Evolutionary conservation across 2,329 filamentous ascomycete genomes (phyloP).

Genomic region (Sarocladium brachiariae): DNA sequence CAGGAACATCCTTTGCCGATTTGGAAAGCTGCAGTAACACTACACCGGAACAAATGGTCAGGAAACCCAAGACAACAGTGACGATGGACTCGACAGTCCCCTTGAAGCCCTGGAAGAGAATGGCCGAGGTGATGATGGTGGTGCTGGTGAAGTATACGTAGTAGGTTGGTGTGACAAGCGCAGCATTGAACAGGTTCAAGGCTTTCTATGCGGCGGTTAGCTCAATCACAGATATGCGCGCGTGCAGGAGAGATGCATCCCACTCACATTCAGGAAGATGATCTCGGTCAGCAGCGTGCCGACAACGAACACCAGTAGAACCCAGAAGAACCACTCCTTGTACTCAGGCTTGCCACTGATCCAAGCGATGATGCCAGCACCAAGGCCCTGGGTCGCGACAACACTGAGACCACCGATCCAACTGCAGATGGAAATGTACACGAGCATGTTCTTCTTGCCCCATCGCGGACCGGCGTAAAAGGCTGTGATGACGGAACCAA

Average conservation of each 20-base stretch:
- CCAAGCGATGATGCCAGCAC: constrained; percentile 63
- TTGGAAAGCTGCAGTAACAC: constrained; percentile 94
- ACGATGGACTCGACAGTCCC: constrained; percentile 73
- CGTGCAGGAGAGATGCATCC: too few species aligned
- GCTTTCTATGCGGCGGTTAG: constrained; percentile 71
- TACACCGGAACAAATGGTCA: constrained; percentile 89
- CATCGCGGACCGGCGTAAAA: constrained; percentile 80
- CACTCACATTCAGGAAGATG: constrained; percentile 85
- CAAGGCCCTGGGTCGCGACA: constrained; percentile 87
- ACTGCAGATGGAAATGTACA: constrained; percentile 95
- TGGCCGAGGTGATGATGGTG: constrained; percentile 87
- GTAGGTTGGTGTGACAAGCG: constrained; percentile 94
- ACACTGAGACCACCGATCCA: constrained; percentile 91
- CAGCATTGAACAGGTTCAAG: constrained; percentile 92
- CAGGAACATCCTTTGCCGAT: constrained; percentile 94
- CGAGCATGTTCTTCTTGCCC: constrained; percentile 95
- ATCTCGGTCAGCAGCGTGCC: constrained; percentile 88
- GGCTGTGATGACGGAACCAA: constrained; percentile 65
- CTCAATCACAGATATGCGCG: constrained; percentile 1
- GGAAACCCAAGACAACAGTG: constrained; percentile 87
- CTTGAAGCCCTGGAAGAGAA: constrained; percentile 91
- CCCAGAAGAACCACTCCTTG: constrained; percentile 95
- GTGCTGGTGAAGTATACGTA: constrained; percentile 97
- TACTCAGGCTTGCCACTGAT: constrained; percentile 78
- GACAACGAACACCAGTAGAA: constrained; percentile 85